A percentile compares a stretch with the other conserved stretches of the same genome.
Evolutionary conservation across 768 basidiomycete genomes (phyloP).

Genomic region (Nevesoporus exiguus): DNA sequence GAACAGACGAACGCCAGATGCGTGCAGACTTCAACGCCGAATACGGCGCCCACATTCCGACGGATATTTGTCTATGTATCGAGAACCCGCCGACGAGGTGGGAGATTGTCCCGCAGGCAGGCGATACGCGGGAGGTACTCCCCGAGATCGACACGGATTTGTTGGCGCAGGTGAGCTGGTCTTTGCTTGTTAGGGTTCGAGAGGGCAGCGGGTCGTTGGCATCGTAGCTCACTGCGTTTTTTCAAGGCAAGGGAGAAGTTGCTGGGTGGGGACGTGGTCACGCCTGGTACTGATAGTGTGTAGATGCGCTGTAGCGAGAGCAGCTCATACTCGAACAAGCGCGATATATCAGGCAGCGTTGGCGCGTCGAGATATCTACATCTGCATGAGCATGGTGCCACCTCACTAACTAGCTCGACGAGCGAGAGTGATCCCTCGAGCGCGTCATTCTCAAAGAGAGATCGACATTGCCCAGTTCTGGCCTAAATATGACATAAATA

Average conservation of each 20-base stretch:
- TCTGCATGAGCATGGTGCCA: too few relatives aligned
- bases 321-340: not conserved
- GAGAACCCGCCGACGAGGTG: conserved; percentile 71
- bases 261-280: conserved; percentile 12
- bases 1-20: conserved; percentile 60
- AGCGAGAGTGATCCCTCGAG: too few relatives aligned
- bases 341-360: too few relatives aligned
- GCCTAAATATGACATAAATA: too few relatives aligned
- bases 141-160: conserved; percentile 63
- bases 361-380: too few relatives aligned
- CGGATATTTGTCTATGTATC: conserved; percentile 77
- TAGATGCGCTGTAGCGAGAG: not conserved
- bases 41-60: conserved; percentile 70
- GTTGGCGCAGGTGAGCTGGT: conserved; percentile 44
- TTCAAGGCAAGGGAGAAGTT: conserved; percentile 32
- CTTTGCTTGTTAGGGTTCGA: too few relatives aligned
- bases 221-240: too few relatives aligned
- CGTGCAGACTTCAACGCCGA: conserved; percentile 69
- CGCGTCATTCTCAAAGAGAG: too few relatives aligned
- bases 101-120: conserved; percentile 59
- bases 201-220: too few relatives aligned
- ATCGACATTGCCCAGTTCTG: too few relatives aligned
- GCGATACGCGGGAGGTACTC: conserved; percentile 53
- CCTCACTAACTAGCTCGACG: too few relatives aligned
- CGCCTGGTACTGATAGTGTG: conserved; percentile 24